Conservation (phyloP, 2,329 filamentous ascomycete genomes). For the Colletotrichum truncatum region DNA sequence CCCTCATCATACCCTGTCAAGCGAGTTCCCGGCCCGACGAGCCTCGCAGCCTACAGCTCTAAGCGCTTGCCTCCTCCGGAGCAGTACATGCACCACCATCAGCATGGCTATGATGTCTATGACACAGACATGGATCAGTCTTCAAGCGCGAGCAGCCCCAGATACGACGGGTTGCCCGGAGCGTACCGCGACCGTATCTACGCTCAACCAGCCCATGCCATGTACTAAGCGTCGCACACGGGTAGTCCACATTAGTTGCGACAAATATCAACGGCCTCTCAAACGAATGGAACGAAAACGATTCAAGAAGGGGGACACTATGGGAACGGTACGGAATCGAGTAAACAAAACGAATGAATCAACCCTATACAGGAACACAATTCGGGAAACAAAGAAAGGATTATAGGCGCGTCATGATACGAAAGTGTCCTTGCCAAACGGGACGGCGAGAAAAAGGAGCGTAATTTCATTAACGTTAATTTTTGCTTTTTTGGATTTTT, state of each 20-base stretch:
- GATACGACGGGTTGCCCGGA: slow-evolving; percentile 15
- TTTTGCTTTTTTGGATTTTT: too few species aligned
- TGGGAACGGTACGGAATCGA: slow-evolving; percentile 15
- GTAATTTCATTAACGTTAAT: slow-evolving; percentile 16
- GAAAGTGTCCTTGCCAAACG: not conserved
- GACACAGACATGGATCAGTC: slow-evolving; percentile 30
- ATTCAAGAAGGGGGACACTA: not conserved
- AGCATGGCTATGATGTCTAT: slow-evolving; percentile 27
- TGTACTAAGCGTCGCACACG: not conserved
- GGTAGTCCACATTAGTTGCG: not conserved
- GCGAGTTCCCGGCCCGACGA: slow-evolving; percentile 21
- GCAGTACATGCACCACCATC: slow-evolving; percentile 27
- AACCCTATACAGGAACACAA: not conserved
- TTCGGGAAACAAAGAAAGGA: not conserved
- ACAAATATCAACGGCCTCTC: slow-evolving; percentile 4
- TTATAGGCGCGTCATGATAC: not conserved
- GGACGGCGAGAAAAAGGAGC: not conserved
- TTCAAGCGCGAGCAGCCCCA: slow-evolving; percentile 28
- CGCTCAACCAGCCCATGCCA: slow-evolving; percentile 16
- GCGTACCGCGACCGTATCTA: slow-evolving; percentile 24
- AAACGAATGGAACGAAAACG: slow-evolving; percentile 14
- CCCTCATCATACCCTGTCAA: slow-evolving; percentile 27
- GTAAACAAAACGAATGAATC: not conserved
- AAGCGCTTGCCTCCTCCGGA: slow-evolving; percentile 26
- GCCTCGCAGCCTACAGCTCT: slow-evolving; percentile 28